Evolutionary conservation across 306 rosid species (phyloP), one percentile per base, ranked within the genome.

Genomic region (Hippophae gyantsensis): DNA sequence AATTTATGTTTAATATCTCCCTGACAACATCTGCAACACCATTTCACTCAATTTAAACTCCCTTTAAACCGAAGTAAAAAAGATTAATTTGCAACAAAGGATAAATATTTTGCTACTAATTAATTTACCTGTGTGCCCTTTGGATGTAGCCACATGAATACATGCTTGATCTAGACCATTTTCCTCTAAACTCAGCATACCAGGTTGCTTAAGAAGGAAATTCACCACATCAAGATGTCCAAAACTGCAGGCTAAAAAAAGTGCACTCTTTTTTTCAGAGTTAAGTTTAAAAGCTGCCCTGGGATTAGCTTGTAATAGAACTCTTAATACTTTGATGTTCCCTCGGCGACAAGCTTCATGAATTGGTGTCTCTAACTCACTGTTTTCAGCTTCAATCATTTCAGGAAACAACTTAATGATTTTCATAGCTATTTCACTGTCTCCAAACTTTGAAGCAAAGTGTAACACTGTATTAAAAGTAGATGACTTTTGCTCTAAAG

Each of bases 141-240:
- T 62, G 12, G 84, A 75, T 42, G 83, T 79, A 32, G 95, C 88
- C 43, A 69, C 60, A 60, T 68, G 81, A 13, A 84, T 50, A 57
- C 78, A 79, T 23, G 76, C 59, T 11, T 61, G 80, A 65, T 84
- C 88, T 60, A 72, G 65, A 8, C 61, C 79, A 52, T 46, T 61
- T 45, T 68, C 72, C 43, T 58, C 81, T 53, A 49, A 74, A 26
- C 8, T 52, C 7, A 57, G 64, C 60, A 52, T 48, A 48, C 80
- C 78, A 12, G 58, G 52, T 60, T 64, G 67, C n/a, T 75, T 77
- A 54, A 84, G 53, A 11, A 84, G 65, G 60, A 75, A 65, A 57
- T 66, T 77, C 52, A 87, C 80, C 58, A 68, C 61, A 54, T 84
- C 85, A 57, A 81, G 76, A 73, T 79, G 74, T 3, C 92, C 95